Base-by-base conservation (phyloP, 192 early-diverging fungal genomes). In the Dissophora globulifera region DNA sequence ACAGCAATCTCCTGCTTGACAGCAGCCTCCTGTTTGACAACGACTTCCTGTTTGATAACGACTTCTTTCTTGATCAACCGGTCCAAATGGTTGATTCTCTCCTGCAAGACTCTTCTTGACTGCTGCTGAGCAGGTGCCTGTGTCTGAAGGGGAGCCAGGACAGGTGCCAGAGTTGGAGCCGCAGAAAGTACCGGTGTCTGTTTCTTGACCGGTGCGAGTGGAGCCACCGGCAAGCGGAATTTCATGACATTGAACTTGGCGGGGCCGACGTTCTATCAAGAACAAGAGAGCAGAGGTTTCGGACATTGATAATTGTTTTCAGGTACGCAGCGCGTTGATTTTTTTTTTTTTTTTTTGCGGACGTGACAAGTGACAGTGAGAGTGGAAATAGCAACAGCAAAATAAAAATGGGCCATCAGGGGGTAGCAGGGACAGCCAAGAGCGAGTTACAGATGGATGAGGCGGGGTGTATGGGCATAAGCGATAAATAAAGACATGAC, bases 1-100 rank as follows among this genome's bases (percentile, higher is more conserved):
- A 23, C n/a, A n/a, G 5, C 10, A 8, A 2, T 47, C 46, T 16
- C 55, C 55, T 41, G 23, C 16, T 57, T 57, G 38, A 42, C 8
- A 22, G 20, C 49, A 17, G 49, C 25, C 25, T 50, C 57, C 57
- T 59, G 45, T 17, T 50, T 50, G 59, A 61, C 51, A 19, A 35
- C 48, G 51, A 0, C 20, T 11, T 4, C 42, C 30, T 26, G 22
- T n/a, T 57, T 57, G 38, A 42, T 17, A 22, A 47, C 49, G 5
- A 26, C 25, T 6, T 50, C 57, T 43, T 59, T 59, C 22, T 50
- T 50, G 59, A 61, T 32, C 4, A 35, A 20, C 31, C 0, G 27
- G 6, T 4, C 42, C 30, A 19, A n/a, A 12, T 47, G 43, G 19
- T 31, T 29, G 29, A 47, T 4, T 16, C 16, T 46, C 13, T 59